Conservation (phyloP, 306 rosid species). For the Inga oerstediana region DNA sequence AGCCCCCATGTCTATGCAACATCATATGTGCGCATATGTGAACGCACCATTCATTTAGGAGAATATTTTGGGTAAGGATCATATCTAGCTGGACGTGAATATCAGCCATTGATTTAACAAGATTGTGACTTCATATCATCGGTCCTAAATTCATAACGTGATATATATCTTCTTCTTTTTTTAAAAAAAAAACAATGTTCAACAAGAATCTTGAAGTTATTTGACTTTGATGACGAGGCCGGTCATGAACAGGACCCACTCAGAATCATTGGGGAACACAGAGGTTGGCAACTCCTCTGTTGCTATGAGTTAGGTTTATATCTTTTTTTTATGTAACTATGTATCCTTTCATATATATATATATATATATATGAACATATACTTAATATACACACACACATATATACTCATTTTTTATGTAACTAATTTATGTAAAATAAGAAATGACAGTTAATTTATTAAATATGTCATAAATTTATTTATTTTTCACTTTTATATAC, state of each 20-base stretch:
- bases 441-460: no score
- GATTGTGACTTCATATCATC: background rate
- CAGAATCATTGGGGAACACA: constrained; percentile 38
- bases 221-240: constrained; percentile 34
- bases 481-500: no score
- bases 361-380: no score
- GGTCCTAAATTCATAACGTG: background rate
- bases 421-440: no score
- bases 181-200: background rate
- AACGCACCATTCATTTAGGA: background rate
- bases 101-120: background rate
- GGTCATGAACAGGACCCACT: background rate
- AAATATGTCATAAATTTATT: no score
- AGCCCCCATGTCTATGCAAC: background rate
- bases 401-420: no score
- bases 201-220: background rate
- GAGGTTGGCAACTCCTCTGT: constrained; percentile 41
- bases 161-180: background rate
- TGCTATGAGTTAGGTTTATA: constrained; percentile 46
- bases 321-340: background rate
- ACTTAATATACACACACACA: no score
- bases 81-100: background rate
- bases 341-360: background rate
- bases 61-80: background rate
- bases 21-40: background rate